These are phyloP conservation scores for Candida methanosorbosa DNA, from an alignment of 805 yeast species.

Conservation along the genomic window DNA sequence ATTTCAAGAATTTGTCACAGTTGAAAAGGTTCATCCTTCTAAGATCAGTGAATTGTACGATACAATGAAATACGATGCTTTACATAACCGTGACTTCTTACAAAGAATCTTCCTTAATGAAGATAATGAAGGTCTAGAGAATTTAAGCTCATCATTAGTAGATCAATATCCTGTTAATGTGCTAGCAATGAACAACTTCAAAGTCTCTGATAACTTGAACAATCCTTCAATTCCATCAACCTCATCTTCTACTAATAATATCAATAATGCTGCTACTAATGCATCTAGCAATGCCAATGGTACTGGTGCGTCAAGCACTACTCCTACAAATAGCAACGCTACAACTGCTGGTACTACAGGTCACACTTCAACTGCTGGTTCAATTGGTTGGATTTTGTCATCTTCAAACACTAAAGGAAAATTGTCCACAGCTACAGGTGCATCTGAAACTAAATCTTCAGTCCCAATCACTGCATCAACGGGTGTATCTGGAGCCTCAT, in stretches of 20 bases:
- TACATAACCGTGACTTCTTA: conserved; percentile 86
- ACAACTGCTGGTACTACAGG: too few species aligned
- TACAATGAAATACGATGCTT: conserved; percentile 97
- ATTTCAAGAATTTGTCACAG: conserved; percentile 82
- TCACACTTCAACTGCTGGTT: conserved; percentile 63
- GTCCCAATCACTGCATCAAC: neutral
- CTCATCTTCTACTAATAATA: conserved; percentile 12
- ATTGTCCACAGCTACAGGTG: neutral
- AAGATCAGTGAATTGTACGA: conserved; percentile 94
- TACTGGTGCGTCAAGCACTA: conserved; percentile 1
- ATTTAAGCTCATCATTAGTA: conserved; percentile 42
- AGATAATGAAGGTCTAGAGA: conserved; percentile 32
- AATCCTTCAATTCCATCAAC: conserved; percentile 15
- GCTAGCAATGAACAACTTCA: conserved; percentile 69
- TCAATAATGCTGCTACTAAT: conserved; percentile 9
- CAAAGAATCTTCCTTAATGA: conserved; percentile 72
- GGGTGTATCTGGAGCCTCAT: too few species aligned
- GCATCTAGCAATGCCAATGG: conserved; percentile 9
- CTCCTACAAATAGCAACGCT: too few species aligned
- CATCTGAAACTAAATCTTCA: neutral
- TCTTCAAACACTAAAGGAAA: conserved; percentile 4
- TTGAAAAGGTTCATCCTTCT: conserved; percentile 96
- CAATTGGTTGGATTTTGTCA: conserved; percentile 62
- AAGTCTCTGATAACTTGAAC: conserved; percentile 37
- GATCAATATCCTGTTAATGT: conserved; percentile 68